These are phyloP conservation scores for Paralagenidium karlingii DNA, from an alignment of 352 stramenopile genomes.

Conservation along the genomic window DNA sequence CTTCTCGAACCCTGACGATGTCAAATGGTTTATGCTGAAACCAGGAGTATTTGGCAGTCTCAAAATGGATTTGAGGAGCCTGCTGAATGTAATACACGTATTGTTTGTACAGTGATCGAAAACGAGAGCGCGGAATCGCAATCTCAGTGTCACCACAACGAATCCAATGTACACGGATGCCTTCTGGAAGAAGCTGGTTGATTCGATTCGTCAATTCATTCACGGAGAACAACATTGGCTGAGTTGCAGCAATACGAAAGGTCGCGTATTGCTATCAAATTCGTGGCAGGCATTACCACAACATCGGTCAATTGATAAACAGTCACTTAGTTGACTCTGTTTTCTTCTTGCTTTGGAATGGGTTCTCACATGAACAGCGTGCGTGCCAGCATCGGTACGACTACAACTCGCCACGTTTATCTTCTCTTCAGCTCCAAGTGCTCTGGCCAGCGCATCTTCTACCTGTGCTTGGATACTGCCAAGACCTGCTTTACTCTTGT, in stretches of 20 bases:
- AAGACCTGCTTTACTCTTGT: slow-evolving; percentile 27
- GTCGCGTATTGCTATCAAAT: slow-evolving; percentile 67
- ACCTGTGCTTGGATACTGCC: slow-evolving; percentile 73
- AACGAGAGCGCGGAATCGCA: too few relatives aligned
- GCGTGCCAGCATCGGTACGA: slow-evolving; percentile 69
- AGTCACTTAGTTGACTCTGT: not conserved
- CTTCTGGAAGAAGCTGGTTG: slow-evolving; percentile 26
- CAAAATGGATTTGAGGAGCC: slow-evolving; percentile 47
- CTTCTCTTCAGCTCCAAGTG: slow-evolving; percentile 22
- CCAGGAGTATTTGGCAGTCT: slow-evolving; percentile 68
- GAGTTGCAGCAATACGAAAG: slow-evolving; percentile 35
- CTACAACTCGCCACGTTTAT: slow-evolving; percentile 78
- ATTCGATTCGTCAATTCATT: slow-evolving; percentile 28
- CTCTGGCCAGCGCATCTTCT: slow-evolving; percentile 46
- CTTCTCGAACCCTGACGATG: slow-evolving; percentile 42
- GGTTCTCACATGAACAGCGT: slow-evolving; percentile 70
- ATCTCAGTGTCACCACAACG: too few relatives aligned
- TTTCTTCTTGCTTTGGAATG: not conserved
- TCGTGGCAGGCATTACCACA: slow-evolving; percentile 3
- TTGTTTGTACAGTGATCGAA: slow-evolving; percentile 77
- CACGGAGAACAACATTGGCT: slow-evolving; percentile 20
- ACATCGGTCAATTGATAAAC: not conserved
- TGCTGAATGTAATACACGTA: slow-evolving; percentile 87
- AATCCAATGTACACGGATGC: slow-evolving; percentile 37
- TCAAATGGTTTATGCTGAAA: slow-evolving; percentile 63